Base-by-base conservation (phyloP, 176 grass and related monocot genomes). In the Tillandsia leiboldiana region DNA sequence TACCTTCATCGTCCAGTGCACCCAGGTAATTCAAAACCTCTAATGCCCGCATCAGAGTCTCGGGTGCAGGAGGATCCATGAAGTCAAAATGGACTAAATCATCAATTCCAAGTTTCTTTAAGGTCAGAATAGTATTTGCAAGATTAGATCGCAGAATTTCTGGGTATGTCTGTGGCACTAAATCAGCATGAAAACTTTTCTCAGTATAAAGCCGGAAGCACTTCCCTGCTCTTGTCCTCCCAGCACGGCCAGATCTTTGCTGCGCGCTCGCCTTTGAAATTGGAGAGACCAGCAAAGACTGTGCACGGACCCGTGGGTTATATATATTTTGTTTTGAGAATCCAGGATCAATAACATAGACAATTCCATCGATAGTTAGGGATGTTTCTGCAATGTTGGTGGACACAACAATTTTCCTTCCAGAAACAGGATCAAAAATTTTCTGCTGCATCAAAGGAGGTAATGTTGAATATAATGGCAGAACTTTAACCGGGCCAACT, bases 71-170 rank as follows among this genome's bases (percentile, higher is more conserved):
- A 71, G 94, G 94, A 49, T 99, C 94, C 94, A 99, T 99, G 72
- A 99, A 99, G 49, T 99, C 94, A 71, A 93, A 93, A 80, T 99
- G 94, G 69, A 99, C 94, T 29, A 99, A 80, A 88, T 99, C 94
- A 64, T 99, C 94, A 90, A 99, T 99, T 70, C 90, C 94, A 75
- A 93, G 81, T 64, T 99, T 93, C 83, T 99, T 93, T 84, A 99
- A 77, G 18, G 84, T 99, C 67, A 99, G 77, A 67, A 99, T 90
- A 0, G 90, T 90, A 81, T 99, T 99, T 64, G 90, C 94, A 50
- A 99, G 70, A 79, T 99, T 99, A 11, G 94, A 93, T 15, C 87
- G 62, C 47, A 99, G 87, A 74, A 99, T 99, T 87, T 99, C 94
- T 79, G 90, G 94, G 78, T 99, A 99, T 5, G 94, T 99, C 69